Conservation (phyloP, 768 basidiomycete species). For the Tubosaeta brunneosetosa region DNA sequence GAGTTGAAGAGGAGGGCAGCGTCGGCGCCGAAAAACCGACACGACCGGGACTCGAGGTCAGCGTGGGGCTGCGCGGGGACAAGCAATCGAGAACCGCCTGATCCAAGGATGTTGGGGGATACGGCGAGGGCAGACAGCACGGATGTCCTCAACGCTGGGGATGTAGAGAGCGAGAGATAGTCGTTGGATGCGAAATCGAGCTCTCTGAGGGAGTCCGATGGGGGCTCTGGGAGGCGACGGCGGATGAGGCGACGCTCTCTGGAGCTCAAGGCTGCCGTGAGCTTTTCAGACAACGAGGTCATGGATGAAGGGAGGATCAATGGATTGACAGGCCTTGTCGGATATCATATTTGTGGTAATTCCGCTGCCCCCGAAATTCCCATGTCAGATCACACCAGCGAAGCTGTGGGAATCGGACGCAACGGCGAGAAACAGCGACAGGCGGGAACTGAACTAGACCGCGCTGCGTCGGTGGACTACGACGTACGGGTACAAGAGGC, state of each 20-base stretch:
- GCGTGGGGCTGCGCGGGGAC: slow-evolving; percentile 56
- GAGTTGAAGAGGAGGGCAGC: slow-evolving; percentile 85
- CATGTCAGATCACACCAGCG: too few relatives aligned
- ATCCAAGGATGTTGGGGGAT: slow-evolving; percentile 67
- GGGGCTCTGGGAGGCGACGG: slow-evolving; percentile 61
- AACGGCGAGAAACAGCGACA: too few relatives aligned
- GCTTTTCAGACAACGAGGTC: slow-evolving; percentile 33
- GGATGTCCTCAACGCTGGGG: slow-evolving; percentile 46
- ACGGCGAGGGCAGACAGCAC: slow-evolving; percentile 53
- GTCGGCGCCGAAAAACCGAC: slow-evolving; percentile 54
- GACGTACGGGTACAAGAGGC: too few relatives aligned
- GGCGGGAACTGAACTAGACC: too few relatives aligned
- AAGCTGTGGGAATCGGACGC: too few relatives aligned
- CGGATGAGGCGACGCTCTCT: slow-evolving; percentile 64
- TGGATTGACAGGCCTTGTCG: neutral
- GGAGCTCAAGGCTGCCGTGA: slow-evolving; percentile 54
- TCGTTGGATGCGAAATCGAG: slow-evolving; percentile 87
- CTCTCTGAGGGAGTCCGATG: slow-evolving; percentile 32
- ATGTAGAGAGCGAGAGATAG: slow-evolving; percentile 78
- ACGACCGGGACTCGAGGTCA: slow-evolving; percentile 66
- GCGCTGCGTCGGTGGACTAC: too few relatives aligned
- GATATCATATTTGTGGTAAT: too few relatives aligned
- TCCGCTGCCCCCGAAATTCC: too few relatives aligned
- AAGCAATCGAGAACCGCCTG: slow-evolving; percentile 83
- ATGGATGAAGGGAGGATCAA: slow-evolving; percentile 8